Conservation (phyloP, 2,329 filamentous ascomycete genomes). For the Capronia coronata region DNA sequence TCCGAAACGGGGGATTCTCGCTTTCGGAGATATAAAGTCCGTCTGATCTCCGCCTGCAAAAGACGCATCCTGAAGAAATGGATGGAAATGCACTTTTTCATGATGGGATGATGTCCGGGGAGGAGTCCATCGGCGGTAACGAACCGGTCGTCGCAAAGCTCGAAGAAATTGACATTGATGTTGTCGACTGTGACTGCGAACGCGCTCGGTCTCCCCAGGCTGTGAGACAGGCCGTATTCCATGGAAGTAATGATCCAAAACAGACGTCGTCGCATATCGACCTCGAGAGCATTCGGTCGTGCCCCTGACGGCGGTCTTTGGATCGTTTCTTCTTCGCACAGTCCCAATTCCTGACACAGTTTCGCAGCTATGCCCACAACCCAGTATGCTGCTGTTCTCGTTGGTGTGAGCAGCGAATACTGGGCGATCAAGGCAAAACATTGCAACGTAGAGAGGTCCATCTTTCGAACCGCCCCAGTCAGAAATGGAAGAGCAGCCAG, state of each 20-base stretch:
- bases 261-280: conserved; percentile 83
- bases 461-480: conserved; percentile 75
- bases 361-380: conserved; percentile 81
- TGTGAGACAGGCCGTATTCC: conserved; percentile 82
- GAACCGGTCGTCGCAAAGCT: conserved; percentile 71
- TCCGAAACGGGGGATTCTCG: conserved; percentile 69
- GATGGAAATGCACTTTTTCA: conserved; percentile 82
- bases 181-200: conserved; percentile 77
- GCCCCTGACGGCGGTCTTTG: conserved; percentile 54
- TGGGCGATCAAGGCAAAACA: conserved; percentile 81
- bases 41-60: conserved; percentile 78
- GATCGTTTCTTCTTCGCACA: conserved; percentile 86
- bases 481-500: conserved; percentile 79
- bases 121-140: conserved; percentile 73
- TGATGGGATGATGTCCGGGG: conserved; percentile 60
- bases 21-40: conserved; percentile 80
- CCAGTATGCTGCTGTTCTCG: conserved; percentile 86
- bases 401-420: conserved; percentile 88
- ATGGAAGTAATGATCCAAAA: conserved; percentile 85
- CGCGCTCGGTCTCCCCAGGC: conserved; percentile 77
- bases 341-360: conserved; percentile 79
- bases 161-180: conserved; percentile 79
- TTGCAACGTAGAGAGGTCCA: conserved; percentile 84
- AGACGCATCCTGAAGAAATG: conserved; percentile 91
- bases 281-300: conserved; percentile 61